Evolutionary conservation across 164 flowering plant genomes (phyloP), one percentile per base, ranked within the genome.

Genomic region (Brasenia schreberi): DNA sequence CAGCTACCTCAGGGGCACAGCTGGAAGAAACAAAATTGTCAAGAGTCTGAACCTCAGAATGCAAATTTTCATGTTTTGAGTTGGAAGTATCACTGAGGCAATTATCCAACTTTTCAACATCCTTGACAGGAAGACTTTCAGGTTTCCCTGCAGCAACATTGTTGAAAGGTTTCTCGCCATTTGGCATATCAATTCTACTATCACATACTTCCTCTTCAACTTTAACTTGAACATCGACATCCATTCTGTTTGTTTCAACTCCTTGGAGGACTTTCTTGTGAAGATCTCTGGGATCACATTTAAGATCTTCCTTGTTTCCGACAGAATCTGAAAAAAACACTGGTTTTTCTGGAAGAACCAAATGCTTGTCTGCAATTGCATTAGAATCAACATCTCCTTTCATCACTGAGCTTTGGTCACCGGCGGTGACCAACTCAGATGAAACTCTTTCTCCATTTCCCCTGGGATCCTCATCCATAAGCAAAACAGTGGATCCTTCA

Each of bases 401-500:
- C 16, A 49, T 14, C 16, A 14, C 56, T 49, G 56, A 49, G 56
- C 12, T 9, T 49, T 49, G 10, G 2, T 49, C 56, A 49, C 2
- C 16, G 0, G 10, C 56, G 16, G 16, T 49, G 16, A 49, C 10
- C 56, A 49, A 49, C 10, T 9, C 16, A 4, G 56, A 9, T 9
- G 56, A 14, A 9, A 9, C 0, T 49, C 16, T 49, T 14, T 62
- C 78, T 67, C 81, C 86, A 76, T 62, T 73, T 61, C 16, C 65
- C 63, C 67, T 2, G 19, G 49, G 42, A 69, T 71, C 77, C 9
- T 64, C 77, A 66, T 80, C 85, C 43, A 19, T 72, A 43, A 69
- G 77, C 17, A 65, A 19, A 19, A 64, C 71, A 53, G 64, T 65
- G 64, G 71, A 73, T 42, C 87, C 88, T 74, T 74, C 73, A 62